Conservation (phyloP, 2,329 filamentous ascomycete genomes). For the Ophiocordyceps camponoti-saundersi region DNA sequence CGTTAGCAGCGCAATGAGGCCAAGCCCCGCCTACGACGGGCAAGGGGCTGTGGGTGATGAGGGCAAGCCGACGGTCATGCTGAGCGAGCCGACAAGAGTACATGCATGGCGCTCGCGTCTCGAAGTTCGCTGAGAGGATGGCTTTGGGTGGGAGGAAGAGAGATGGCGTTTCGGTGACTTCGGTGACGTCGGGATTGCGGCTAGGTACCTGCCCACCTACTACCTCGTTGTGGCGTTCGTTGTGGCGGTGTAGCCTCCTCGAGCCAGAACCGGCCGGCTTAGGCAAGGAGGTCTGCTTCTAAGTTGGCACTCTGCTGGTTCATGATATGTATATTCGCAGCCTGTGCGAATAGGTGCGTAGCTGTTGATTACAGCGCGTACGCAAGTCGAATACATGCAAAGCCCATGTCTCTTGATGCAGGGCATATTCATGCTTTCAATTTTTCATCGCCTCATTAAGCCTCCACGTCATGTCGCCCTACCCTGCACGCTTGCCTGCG, state of each 20-base stretch:
- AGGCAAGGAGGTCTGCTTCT: too few relatives aligned
- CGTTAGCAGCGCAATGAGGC: constrained; percentile 1
- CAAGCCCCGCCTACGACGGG: constrained; percentile 1
- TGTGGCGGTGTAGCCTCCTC: not conserved
- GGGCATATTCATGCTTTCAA: too few relatives aligned
- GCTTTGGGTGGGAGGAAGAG: not conserved
- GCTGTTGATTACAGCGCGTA: too few relatives aligned
- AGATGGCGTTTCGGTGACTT: not conserved
- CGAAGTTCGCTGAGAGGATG: not conserved
- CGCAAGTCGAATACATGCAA: too few relatives aligned
- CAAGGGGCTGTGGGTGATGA: not conserved
- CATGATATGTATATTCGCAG: too few relatives aligned
- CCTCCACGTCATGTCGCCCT: not conserved
- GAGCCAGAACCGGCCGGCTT: too few relatives aligned
- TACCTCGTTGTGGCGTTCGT: not conserved
- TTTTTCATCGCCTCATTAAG: not conserved
- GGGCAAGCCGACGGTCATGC: constrained; percentile 1
- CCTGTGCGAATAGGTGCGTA: too few relatives aligned
- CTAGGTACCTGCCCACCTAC: too few relatives aligned
- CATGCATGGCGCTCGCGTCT: not conserved
- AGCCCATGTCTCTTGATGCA: too few relatives aligned
- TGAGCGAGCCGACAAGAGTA: constrained; percentile 1
- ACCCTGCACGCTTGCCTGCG: constrained; percentile 30
- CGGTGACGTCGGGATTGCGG: not conserved
- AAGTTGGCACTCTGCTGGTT: too few relatives aligned